A percentile compares a stretch with the other conserved stretches of the same genome.
Conservation (phyloP, 208 protist species). For the Trypanosoma caninum region DNA sequence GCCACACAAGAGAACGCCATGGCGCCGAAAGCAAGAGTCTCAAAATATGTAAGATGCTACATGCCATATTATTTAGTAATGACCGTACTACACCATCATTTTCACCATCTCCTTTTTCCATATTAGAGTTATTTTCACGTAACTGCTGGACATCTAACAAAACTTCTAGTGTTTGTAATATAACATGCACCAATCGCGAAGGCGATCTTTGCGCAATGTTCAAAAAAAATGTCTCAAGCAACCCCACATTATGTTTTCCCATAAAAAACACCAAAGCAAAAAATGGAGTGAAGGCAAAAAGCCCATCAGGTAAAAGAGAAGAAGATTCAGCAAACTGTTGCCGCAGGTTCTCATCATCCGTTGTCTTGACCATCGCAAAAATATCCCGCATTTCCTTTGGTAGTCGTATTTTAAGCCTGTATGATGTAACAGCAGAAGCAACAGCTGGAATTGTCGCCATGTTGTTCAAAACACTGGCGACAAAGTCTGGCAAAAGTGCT, state of each 20-base stretch:
- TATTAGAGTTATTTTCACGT: background rate
- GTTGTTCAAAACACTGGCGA: constrained; percentile 18
- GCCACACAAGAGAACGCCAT: constrained; percentile 26
- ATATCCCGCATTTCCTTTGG: constrained; percentile 13
- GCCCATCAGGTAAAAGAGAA: background rate
- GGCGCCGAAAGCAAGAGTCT: constrained; percentile 18
- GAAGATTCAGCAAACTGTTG: background rate
- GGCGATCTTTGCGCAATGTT: constrained; percentile 30
- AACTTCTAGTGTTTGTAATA: constrained; percentile 17
- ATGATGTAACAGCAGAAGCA: constrained; percentile 17
- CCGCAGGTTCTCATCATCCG: background rate
- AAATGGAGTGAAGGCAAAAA: constrained; percentile 20
- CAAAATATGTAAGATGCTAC: constrained; percentile 21
- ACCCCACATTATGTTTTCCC: constrained; percentile 5
- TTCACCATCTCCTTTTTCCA: background rate
- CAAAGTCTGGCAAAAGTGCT: background rate
- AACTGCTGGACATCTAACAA: background rate
- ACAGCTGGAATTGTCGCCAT: constrained; percentile 22
- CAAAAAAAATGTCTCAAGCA: constrained; percentile 23
- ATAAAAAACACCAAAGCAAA: constrained; percentile 19
- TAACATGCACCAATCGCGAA: constrained; percentile 13
- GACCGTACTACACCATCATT: no score
- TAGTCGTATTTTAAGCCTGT: constrained; percentile 18
- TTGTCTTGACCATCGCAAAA: constrained; percentile 2
- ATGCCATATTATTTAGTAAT: constrained; percentile 8